These are phyloP conservation scores for Aristolochia californica DNA, from an alignment of 164 flowering plant species.

Conservation along the genomic window DNA sequence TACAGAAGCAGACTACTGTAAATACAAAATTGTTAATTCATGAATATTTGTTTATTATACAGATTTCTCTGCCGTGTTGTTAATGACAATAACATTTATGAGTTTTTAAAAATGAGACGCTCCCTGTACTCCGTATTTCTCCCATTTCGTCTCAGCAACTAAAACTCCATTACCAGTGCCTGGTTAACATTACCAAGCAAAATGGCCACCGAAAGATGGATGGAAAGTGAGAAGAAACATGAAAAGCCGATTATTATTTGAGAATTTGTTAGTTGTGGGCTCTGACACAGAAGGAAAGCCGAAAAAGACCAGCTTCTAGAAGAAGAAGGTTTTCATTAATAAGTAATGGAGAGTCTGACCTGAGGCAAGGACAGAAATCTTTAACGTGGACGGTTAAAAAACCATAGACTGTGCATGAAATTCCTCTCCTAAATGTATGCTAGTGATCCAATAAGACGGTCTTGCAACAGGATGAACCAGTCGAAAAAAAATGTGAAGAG, in stretches of 20 bases:
- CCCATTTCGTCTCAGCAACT: too few species aligned
- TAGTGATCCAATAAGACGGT: neutral
- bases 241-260: conserved; percentile 6
- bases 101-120: neutral
- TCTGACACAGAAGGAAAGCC: conserved; percentile 1
- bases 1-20: neutral
- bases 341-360: conserved; percentile 9
- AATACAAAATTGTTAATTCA: conserved; percentile 5
- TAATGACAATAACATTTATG: neutral
- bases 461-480: neutral
- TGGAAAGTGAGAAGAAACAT: conserved; percentile 1
- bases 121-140: neutral
- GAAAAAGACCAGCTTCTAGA: conserved; percentile 9
- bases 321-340: conserved; percentile 7
- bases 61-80: neutral
- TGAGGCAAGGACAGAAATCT: conserved; percentile 6
- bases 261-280: conserved; percentile 9
- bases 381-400: conserved; percentile 4
- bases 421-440: neutral
- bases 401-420: neutral
- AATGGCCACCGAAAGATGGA: neutral
- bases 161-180: neutral
- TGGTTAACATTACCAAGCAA: neutral
- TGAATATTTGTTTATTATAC: neutral
- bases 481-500: neutral